Evolutionary conservation across 495 filamentous ascomycete genomes (phyloP), one percentile per base, ranked within the genome.

Genomic region (Aspergillus sparsus): DNA sequence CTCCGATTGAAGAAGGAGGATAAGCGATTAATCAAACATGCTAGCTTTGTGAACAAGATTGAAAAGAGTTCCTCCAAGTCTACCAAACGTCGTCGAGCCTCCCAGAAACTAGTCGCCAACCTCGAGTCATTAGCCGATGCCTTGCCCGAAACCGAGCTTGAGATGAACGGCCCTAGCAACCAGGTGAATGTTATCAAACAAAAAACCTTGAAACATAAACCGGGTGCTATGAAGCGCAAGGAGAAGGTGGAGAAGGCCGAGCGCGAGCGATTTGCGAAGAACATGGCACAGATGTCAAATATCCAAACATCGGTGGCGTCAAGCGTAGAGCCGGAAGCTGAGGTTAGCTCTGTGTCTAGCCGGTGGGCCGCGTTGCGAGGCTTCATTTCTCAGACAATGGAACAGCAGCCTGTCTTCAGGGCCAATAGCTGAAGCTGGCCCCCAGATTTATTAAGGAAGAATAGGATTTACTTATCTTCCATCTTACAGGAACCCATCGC

Each of bases 151-250:
- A 66, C 73, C n/a, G 73, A 76, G 13, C 56, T 71, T 1, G 65
- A 73, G 36, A 57, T 66, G 50, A 69, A 66, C 44, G 71, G 74
- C 58, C 63, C 63, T 4, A 66, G 64, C 44, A 79, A 65, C 36
- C 74, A 80, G 47, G 67, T 67, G 13, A 77, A 76, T 56, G 81
- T 83, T 62, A 82, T 90, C 53, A 79, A 84, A 58, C 85, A 87
- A 45, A 87, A 86, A 74, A 90, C 85, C 47, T 64, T 98, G 56
- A 87, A 82, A 68, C 84, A 80, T 53, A 74, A 87, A 52, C 90
- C 89, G 0, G 93, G 93, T 0, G 90, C 91, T 12, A 78, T 90
- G 77, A 96, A 92, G 82, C 80, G 84, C 64, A 92, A 88, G 75
- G 90, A 92, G 71, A 85, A 83, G 71, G 42, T 97, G 32, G 88